Base-by-base conservation (phyloP, 1,284 basidiomycete genomes). In the Inonotus obliquus region DNA sequence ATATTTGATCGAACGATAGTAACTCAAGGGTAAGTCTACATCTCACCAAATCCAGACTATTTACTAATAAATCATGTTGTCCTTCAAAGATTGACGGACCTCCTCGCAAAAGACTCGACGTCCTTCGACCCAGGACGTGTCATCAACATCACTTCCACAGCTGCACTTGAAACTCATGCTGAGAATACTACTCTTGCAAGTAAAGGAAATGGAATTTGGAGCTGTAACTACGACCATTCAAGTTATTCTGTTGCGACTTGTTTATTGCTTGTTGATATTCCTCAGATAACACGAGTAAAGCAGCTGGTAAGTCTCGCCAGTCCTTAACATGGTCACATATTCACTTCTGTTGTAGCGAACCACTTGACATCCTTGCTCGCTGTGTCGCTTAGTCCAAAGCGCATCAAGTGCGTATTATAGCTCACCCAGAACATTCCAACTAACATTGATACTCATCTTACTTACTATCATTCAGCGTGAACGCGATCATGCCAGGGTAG, bases 401-500 rank as follows among this genome's bases (percentile, higher is more conserved):
- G 81, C 65, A 81, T 92, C 71, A 90, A 85, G 85, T 89, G 72
- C 32, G 85, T 76, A 25, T 47, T n/a, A 29, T 37, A 49, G 27
- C 9, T 38, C 56, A n/a, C 39, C 37, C 48, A n/a, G n/a, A n/a
- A n/a, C n/a, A n/a, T 49, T 44, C 17, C 41, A 44, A 14, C 41
- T 13, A 6, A 14, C 5, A 44, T 19, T 13, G 14, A 44, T 19
- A 6, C 14, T n/a, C 19, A n/a, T 44, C 7, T 10, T 11, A 49
- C 27, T 58, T 56, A 54, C 61, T 32, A 48, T 23, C 37, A 32
- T 44, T 61, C 60, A 91, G 87, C 51, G 91, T 94, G n/a, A 96
- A 96, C 69, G 90, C 92, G 10, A 92, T 95, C 59, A 79, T 83
- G 58, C 92, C 92, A 3, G 91, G 88, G 86, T 86, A 17, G n/a